Conservation (phyloP, 768 basidiomycete genomes). For the Podaxis sp. region DNA sequence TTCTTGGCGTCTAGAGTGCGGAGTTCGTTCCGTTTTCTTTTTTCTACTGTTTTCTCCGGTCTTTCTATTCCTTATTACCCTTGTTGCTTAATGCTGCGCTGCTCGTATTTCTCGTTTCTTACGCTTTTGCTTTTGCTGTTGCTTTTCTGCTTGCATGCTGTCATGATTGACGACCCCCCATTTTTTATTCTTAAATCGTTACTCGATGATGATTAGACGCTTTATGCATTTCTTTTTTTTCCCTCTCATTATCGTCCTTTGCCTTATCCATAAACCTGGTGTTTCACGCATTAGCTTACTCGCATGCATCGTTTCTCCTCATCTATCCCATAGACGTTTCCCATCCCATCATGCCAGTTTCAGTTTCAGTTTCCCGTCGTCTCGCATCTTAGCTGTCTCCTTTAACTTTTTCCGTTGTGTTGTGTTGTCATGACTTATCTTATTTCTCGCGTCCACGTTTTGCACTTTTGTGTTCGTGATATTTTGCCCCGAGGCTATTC, state of each 20-base stretch:
- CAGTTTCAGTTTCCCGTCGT: background rate
- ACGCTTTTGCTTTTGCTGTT: background rate
- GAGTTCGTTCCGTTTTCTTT: background rate
- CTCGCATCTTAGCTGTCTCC: background rate
- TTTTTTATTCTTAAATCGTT: conserved; percentile 7
- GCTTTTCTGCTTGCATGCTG: conserved; percentile 2
- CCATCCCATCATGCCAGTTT: background rate
- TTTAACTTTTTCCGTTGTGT: background rate
- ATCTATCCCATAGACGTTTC: background rate
- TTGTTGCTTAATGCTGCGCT: background rate
- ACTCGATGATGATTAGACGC: conserved; percentile 1
- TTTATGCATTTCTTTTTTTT: background rate
- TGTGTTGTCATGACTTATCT: conserved; percentile 1
- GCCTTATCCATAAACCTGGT: background rate
- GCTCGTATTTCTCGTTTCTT: background rate
- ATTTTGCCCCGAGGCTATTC: background rate
- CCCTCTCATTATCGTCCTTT: background rate
- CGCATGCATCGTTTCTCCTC: background rate
- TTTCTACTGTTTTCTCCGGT: conserved; percentile 7
- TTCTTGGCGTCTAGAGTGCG: conserved; percentile 15
- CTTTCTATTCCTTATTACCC: background rate
- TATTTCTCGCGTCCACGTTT: conserved; percentile 1
- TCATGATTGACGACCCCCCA: background rate
- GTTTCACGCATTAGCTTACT: background rate
- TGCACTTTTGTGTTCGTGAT: background rate